Percentiles rank a stretch among this genome's conserved stretches.
These are phyloP conservation scores for Ascosphaera apis DNA, from an alignment of 2,329 filamentous ascomycete genomes.

Conservation along the genomic window DNA sequence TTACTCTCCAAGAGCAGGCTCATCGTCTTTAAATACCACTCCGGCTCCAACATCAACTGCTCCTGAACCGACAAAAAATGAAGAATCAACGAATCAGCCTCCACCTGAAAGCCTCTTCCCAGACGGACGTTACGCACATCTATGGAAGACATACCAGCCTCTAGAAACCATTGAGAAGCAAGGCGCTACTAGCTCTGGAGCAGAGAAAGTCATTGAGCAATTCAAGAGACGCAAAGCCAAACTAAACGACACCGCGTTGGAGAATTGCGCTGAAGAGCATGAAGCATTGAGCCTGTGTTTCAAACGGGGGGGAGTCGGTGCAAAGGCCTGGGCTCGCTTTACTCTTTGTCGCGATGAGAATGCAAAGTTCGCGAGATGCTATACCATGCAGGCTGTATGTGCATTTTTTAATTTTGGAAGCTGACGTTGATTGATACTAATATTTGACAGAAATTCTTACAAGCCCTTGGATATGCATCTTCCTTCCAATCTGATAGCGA, in stretches of 20 bases:
- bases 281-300: constrained; percentile 67
- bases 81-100: constrained; percentile 6
- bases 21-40: constrained; percentile 5
- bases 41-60: neutral
- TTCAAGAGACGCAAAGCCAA: constrained; percentile 62
- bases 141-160: constrained; percentile 82
- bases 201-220: constrained; percentile 59
- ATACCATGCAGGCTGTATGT: constrained; percentile 59
- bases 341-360: constrained; percentile 67
- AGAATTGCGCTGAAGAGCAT: constrained; percentile 84
- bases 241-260: constrained; percentile 61
- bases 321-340: constrained; percentile 30
- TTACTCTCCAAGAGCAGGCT: constrained; percentile 6
- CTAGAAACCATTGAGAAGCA: constrained; percentile 40
- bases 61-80: constrained; percentile 6
- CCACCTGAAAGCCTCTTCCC: constrained; percentile 34
- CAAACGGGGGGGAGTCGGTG: constrained; percentile 41
- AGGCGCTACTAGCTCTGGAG: constrained; percentile 48
- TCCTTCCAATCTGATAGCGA: constrained; percentile 39
- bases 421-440: neutral
- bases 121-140: constrained; percentile 55
- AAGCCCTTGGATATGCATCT: constrained; percentile 68
- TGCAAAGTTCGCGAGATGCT: constrained; percentile 61
- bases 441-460: constrained; percentile 47
- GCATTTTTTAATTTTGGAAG: constrained; percentile 3